Evolutionary conservation across 106 monocot species (phyloP), one percentile per base, ranked within the genome.

Genomic region (Acanthochlamys bracteata): DNA sequence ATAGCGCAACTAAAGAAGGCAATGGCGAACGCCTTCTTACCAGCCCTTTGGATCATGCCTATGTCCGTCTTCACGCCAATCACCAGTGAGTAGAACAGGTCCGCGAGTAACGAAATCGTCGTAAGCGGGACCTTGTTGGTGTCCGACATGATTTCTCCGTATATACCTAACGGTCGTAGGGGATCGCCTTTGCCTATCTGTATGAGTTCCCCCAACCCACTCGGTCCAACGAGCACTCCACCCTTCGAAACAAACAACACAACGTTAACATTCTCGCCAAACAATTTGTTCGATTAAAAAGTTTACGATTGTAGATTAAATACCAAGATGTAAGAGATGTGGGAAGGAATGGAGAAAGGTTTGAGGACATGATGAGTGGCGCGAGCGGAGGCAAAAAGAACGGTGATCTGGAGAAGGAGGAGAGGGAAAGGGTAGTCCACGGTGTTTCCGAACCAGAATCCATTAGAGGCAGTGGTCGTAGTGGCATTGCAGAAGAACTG

Each of bases 51-150:
- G 7, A 63, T 10, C 63, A 75, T 46, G 41, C 7, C 42, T 8
- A 69, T 17, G 24, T 75, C 75, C 21, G 63, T 75, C 75, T 69
- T 75, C 20, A 75, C 69, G 7, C 75, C 69, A 7, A 64, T 20
- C 20, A 69, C 26, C 39, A 75, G 63, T 41, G 61, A 17, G 63
- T 43, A 69, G 43, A 61, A 40, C 3, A 22, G 0, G 42, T 54
- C 7, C 6, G 16, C 53, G 19, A 54, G 16, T 10, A 6, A 6
- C 10, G 53, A 16, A 8, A 54, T 19, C 16, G 19, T 10, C 6
- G 6, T 10, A 19, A 54, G 53, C 7, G 16, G 16, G 6, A 16
- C 6, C 53, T 16, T 8, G 53, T 54, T 54, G 16, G 10, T 6
- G 4, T 11, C 10, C 19, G 7, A 6, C 53, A 54, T 54, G 16